Conservation (phyloP, 495 filamentous ascomycete genomes). For the Cercophora scortea region DNA sequence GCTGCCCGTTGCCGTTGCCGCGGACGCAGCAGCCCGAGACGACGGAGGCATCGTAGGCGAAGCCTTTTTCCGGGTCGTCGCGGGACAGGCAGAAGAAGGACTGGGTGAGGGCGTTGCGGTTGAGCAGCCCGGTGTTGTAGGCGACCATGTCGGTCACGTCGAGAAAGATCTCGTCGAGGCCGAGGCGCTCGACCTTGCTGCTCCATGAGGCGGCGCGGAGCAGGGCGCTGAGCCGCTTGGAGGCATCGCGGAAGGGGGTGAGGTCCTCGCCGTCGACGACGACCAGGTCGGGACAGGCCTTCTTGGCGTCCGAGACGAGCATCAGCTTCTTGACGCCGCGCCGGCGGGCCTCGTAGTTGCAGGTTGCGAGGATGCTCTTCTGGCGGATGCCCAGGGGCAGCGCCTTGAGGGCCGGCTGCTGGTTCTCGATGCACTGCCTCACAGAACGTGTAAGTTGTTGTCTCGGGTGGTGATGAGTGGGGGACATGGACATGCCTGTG, state of each 20-base stretch:
- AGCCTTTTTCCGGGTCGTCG: slow-evolving; percentile 70
- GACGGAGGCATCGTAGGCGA: slow-evolving; percentile 61
- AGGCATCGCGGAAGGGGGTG: slow-evolving; percentile 75
- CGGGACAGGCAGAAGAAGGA: slow-evolving; percentile 78
- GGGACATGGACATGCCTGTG: slow-evolving; percentile 53
- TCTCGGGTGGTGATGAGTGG: neutral
- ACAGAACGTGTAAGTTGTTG: neutral
- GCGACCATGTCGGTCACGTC: slow-evolving; percentile 81
- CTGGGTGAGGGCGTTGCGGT: slow-evolving; percentile 49
- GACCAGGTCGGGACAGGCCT: slow-evolving; percentile 74
- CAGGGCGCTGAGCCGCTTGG: slow-evolving; percentile 68
- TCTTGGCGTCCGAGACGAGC: slow-evolving; percentile 71
- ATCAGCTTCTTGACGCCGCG: slow-evolving; percentile 78
- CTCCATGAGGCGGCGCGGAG: slow-evolving; percentile 66
- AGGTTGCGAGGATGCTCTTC: slow-evolving; percentile 89
- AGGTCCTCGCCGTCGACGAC: slow-evolving; percentile 84
- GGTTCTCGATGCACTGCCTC: slow-evolving; percentile 54
- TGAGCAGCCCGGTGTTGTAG: slow-evolving; percentile 68
- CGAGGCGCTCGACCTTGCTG: slow-evolving; percentile 65
- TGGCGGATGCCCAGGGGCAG: slow-evolving; percentile 58
- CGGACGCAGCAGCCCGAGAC: slow-evolving; percentile 33
- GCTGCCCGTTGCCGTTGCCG: neutral
- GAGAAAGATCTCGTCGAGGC: slow-evolving; percentile 72
- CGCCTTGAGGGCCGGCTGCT: slow-evolving; percentile 62
- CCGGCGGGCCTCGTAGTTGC: slow-evolving; percentile 81